These are phyloP conservation scores for Naumovozyma dairenensis DNA, from an alignment of 805 yeast genomes.

Conservation along the genomic window DNA sequence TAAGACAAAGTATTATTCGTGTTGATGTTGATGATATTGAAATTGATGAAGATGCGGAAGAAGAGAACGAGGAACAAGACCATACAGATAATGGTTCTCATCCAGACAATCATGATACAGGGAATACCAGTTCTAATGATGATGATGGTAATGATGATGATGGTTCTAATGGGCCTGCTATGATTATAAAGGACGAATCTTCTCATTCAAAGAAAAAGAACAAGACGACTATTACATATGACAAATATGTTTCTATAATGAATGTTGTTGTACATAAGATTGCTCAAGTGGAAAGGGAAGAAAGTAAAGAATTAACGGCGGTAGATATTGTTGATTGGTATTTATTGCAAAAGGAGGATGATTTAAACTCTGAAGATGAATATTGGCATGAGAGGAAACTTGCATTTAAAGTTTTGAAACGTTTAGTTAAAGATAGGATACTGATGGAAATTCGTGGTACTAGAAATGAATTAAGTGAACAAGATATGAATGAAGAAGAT, in stretches of 20 bases:
- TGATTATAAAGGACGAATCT: slow-evolving; percentile 8
- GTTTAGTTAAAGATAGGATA: slow-evolving; percentile 76
- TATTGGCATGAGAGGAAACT: slow-evolving; percentile 60
- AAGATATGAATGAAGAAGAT: slow-evolving; percentile 18
- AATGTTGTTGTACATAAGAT: slow-evolving; percentile 62
- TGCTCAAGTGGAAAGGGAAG: slow-evolving; percentile 43
- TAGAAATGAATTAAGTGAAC: slow-evolving; percentile 35
- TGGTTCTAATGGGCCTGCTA: slow-evolving; percentile 3
- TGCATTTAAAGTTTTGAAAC: slow-evolving; percentile 69
- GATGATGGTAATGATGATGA: slow-evolving; percentile 9
- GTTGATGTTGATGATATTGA: slow-evolving; percentile 92
- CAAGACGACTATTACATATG: slow-evolving; percentile 62
- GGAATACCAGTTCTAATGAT: slow-evolving; percentile 8
- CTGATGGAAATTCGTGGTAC: slow-evolving; percentile 56
- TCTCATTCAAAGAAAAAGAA: slow-evolving; percentile 20
- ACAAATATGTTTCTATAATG: slow-evolving; percentile 78
- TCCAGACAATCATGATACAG: background rate
- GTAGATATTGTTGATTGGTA: slow-evolving; percentile 74
- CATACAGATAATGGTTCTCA: slow-evolving; percentile 36
- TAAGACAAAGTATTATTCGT: slow-evolving; percentile 84
- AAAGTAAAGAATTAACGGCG: slow-evolving; percentile 54
- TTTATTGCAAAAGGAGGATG: slow-evolving; percentile 61
- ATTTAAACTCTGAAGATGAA: slow-evolving; percentile 57
- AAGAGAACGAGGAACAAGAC: slow-evolving; percentile 18
- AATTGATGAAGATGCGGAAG: slow-evolving; percentile 54